These are phyloP conservation scores for Metschnikowia dekortorum DNA, from an alignment of 805 yeast genomes.

Conservation along the genomic window DNA sequence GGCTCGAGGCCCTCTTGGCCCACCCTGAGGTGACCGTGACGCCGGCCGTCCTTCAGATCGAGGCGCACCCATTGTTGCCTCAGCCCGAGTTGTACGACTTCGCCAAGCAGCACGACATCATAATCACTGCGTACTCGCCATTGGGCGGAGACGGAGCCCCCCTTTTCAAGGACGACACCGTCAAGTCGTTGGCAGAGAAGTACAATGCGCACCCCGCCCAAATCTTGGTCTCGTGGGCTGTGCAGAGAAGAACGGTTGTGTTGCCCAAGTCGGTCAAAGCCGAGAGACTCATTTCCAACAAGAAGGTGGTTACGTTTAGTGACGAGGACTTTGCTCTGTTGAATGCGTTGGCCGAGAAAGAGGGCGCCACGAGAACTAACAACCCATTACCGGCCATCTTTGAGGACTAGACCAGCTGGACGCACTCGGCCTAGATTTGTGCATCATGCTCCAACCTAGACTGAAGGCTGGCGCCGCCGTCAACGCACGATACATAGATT, in stretches of 20 bases:
- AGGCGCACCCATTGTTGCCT: constrained; percentile 31
- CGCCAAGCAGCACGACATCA: constrained; percentile 32
- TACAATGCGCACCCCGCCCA: constrained; percentile 44
- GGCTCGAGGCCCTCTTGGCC: constrained; percentile 20
- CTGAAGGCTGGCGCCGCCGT: no score
- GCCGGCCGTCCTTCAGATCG: constrained; percentile 54
- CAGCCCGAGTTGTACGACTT: constrained; percentile 39
- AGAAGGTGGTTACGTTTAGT: constrained; percentile 29
- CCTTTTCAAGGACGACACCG: constrained; percentile 38
- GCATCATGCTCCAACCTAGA: neutral
- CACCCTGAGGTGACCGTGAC: constrained; percentile 21
- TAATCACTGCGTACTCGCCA: constrained; percentile 56
- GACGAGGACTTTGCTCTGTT: constrained; percentile 35
- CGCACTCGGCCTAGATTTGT: neutral
- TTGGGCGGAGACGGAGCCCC: constrained; percentile 67
- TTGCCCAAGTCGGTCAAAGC: constrained; percentile 24
- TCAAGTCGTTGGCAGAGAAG: constrained; percentile 23
- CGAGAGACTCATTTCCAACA: constrained; percentile 33
- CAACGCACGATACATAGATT: no score
- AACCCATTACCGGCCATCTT: constrained; percentile 17
- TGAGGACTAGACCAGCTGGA: constrained; percentile 1
- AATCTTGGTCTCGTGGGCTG: constrained; percentile 55
- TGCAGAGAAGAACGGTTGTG: constrained; percentile 51
- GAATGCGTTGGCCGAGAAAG: constrained; percentile 26
- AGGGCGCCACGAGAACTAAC: constrained; percentile 30